A percentile compares a stretch with the other conserved stretches of the same genome.
These are phyloP conservation scores for Meyerozyma smithsonii DNA, from an alignment of 1,139 yeast species.

Conservation along the genomic window DNA sequence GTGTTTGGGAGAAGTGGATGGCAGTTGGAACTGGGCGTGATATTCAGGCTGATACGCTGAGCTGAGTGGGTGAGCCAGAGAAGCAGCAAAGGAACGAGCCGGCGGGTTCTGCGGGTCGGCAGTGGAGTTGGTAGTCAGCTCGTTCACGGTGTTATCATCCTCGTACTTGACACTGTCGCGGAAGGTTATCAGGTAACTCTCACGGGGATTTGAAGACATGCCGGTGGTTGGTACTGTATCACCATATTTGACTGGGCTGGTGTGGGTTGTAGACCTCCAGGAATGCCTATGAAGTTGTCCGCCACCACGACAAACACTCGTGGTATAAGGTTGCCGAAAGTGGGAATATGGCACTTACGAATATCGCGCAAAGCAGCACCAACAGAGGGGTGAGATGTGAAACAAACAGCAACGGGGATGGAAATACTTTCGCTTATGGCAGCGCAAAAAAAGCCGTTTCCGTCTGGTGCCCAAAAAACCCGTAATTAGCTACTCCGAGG, in stretches of 20 bases:
- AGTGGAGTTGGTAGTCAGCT: neutral
- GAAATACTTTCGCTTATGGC: no score
- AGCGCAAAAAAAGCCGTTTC: no score
- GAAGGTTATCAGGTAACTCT: neutral
- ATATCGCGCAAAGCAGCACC: constrained; percentile 2
- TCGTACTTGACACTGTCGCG: neutral
- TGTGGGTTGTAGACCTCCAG: no score
- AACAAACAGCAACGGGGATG: no score
- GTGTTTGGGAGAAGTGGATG: neutral
- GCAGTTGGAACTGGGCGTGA: neutral
- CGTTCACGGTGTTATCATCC: neutral
- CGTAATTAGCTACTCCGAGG: no score
- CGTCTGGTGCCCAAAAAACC: no score
- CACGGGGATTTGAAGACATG: neutral
- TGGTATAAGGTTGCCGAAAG: neutral
- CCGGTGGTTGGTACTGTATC: neutral
- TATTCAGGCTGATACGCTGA: no score
- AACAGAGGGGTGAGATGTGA: no score
- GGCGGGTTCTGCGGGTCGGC: neutral
- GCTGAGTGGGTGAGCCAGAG: no score
- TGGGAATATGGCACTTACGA: neutral
- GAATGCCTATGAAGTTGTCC: no score
- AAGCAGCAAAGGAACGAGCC: no score
- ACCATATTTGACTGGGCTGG: neutral
- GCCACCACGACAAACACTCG: no score